These are phyloP conservation scores for Saturnispora quitensis DNA, from an alignment of 805 yeast species.

Conservation along the genomic window DNA sequence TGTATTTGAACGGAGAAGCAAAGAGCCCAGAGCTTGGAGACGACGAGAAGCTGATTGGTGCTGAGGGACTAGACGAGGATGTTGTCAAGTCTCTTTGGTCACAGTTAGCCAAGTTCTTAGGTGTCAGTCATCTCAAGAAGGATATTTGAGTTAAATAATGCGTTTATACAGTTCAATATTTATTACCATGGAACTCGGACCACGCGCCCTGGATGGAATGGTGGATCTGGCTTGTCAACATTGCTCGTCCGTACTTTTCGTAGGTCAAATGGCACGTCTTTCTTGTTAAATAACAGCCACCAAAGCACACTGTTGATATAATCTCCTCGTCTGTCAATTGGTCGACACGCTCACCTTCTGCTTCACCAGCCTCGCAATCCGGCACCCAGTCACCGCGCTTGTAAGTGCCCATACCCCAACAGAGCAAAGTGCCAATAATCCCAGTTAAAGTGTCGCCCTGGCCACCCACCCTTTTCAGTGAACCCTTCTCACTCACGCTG, in stretches of 20 bases:
- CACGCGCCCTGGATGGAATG: conserved; percentile 57
- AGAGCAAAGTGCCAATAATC: conserved; percentile 66
- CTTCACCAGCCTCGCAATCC: conserved; percentile 18
- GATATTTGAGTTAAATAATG: not conserved
- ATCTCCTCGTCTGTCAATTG: conserved; percentile 25
- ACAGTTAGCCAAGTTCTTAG: conserved; percentile 60
- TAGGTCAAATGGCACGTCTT: conserved; percentile 59
- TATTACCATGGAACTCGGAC: conserved; percentile 16
- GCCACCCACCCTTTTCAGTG: conserved; percentile 82
- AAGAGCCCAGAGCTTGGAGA: conserved; percentile 27
- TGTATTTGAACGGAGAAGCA: conserved; percentile 42
- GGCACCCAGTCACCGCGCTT: conserved; percentile 47
- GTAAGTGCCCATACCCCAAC: conserved; percentile 83
- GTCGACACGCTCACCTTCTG: conserved; percentile 20
- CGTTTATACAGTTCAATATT: not conserved
- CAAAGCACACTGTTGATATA: conserved; percentile 51
- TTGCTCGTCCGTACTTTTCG: conserved; percentile 55
- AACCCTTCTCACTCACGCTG: conserved; percentile 44
- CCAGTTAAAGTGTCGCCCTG: conserved; percentile 95
- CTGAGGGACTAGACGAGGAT: conserved; percentile 14
- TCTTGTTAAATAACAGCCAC: conserved; percentile 63
- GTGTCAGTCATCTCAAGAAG: conserved; percentile 25
- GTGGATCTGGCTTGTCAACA: conserved; percentile 81
- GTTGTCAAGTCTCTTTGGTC: conserved; percentile 37
- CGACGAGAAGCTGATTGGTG: conserved; percentile 24